Base-by-base conservation (phyloP, 805 yeast genomes). In the Lipomyces spencermartinsiae region DNA sequence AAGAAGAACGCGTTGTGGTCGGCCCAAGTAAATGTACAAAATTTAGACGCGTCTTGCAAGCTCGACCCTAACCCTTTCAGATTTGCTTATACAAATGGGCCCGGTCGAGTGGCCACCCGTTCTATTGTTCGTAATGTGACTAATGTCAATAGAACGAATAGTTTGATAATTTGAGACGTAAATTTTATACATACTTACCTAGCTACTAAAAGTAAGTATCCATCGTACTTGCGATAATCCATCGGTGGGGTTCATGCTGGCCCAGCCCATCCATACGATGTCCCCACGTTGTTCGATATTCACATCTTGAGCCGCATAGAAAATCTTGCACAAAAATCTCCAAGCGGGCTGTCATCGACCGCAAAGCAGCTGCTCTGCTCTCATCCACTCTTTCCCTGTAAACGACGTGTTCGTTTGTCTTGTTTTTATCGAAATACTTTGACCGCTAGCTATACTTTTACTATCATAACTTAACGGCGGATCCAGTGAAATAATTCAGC, bases 401-500 rank as follows among this genome's bases (percentile, higher is more conserved):
- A 25, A 25, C 29, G 29, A 25, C 29, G 29, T 25, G 29, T 25
- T 25, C 29, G 29, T 25, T 25, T 25, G 29, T 25, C 29, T 25
- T 25, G 29, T 43, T 9, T 16, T n/a, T 3, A 7, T 43, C 22
- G 49, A 14, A 43, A 43, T n/a, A 43, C 9, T 43, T 43, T 43
- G 22, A 16, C 7, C n/a, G n/a, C 49, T 43, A 7, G 10, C 8
- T 6, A 43, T 12, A 12, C 16, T 16, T 43, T 14, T 16, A 10
- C 25, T 0, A 16, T 9, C 16, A 14, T 7, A 43, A 43, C 8
- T 43, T 43, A 16, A 43, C 9, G 22, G 56, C 25, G 10, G 59
- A 39, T 43, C 25, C 22, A 19, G 49, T 43, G 22, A 22, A 60
- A 49, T 46, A 10, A 57, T 29, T 31, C 19, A 63, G 46, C 25